phyloP scores from a whole-genome alignment of 352 stramenopile genomes.

The Pythium periplocum region DNA sequence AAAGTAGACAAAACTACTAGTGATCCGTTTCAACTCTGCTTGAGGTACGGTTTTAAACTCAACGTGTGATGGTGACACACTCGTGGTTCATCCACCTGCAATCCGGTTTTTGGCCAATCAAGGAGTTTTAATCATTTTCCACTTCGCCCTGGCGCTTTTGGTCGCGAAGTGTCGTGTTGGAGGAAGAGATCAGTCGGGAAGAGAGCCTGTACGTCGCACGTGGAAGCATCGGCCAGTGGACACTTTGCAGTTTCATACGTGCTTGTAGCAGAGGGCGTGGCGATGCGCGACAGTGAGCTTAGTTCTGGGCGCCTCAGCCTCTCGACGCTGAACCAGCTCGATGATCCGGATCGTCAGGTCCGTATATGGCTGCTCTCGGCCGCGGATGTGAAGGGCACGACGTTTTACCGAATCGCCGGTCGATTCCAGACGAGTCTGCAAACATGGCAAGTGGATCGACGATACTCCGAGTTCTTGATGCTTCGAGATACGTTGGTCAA shows the following conservation, averaged over 20 bases:
- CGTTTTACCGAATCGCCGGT: slow-evolving; percentile 64
- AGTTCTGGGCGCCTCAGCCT: slow-evolving; percentile 37
- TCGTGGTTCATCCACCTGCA: no score
- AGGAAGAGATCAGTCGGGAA: no score
- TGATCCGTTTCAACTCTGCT: no score
- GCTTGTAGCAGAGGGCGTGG: neutral
- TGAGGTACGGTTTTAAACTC: no score
- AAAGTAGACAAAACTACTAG: no score
- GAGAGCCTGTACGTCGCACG: no score
- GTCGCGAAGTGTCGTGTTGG: no score
- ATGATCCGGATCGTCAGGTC: slow-evolving; percentile 38
- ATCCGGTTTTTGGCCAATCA: no score
- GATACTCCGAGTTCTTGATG: slow-evolving; percentile 82
- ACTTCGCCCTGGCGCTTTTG: no score
- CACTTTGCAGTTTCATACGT: neutral
- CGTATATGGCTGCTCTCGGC: slow-evolving; percentile 69
- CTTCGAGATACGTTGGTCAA: slow-evolving; percentile 74
- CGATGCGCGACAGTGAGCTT: slow-evolving; percentile 7
- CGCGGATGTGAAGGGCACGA: slow-evolving; percentile 39
- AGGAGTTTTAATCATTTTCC: no score
- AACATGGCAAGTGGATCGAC: slow-evolving; percentile 77
- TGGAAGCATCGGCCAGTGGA: no score
- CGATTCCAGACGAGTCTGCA: slow-evolving; percentile 58
- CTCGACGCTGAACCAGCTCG: slow-evolving; percentile 43
- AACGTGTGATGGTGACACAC: no score